phyloP scores from a whole-genome alignment of 805 yeast species.

The Saturnispora galanensis region DNA sequence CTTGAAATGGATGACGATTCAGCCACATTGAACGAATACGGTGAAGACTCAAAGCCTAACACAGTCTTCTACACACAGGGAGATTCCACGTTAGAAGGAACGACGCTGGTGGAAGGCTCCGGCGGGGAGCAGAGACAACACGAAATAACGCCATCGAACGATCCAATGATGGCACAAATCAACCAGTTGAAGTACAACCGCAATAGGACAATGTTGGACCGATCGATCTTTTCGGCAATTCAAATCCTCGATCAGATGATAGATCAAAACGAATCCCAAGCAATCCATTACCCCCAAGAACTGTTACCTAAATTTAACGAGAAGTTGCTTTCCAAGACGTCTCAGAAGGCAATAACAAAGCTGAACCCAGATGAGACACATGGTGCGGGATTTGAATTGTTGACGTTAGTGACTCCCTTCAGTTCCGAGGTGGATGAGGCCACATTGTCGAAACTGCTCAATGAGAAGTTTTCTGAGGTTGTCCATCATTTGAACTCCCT shows the following conservation, averaged over 20 bases:
- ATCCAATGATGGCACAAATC: conserved; percentile 7
- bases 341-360: conserved; percentile 44
- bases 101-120: not conserved
- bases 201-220: conserved; percentile 53
- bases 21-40: too few relatives aligned
- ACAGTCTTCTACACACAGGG: conserved; percentile 21
- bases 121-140: not conserved
- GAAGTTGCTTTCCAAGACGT: conserved; percentile 37
- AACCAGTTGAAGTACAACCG: conserved; percentile 69
- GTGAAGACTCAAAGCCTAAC: too few relatives aligned
- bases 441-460: conserved; percentile 60
- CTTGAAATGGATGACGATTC: too few relatives aligned
- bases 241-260: conserved; percentile 42
- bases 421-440: conserved; percentile 53
- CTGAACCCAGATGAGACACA: conserved; percentile 23
- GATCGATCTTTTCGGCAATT: conserved; percentile 46
- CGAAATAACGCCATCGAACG: not conserved
- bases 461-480: conserved; percentile 55
- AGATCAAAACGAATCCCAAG: conserved; percentile 47
- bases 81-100: not conserved
- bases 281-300: conserved; percentile 51
- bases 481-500: conserved; percentile 60
- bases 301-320: conserved; percentile 15
- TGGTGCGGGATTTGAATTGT: conserved; percentile 35
- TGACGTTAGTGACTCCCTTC: conserved; percentile 49